Base-by-base conservation (phyloP, 108 stramenopile species). In the Cylindrotheca fusiformis region DNA sequence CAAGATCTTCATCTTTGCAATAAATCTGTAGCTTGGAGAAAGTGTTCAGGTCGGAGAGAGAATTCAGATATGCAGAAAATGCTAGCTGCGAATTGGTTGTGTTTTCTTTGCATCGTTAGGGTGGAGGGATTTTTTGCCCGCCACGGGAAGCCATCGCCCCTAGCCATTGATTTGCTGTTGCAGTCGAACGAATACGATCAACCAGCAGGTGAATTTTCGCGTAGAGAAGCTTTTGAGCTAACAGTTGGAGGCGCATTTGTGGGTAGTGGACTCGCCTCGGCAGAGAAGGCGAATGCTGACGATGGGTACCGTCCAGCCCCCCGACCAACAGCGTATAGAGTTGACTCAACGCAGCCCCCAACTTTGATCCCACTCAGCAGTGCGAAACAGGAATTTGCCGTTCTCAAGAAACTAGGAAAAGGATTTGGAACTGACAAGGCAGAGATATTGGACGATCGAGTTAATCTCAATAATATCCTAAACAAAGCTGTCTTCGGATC, bases 291-390 rank as follows among this genome's bases (percentile, higher is more conserved):
- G 3, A 4, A 4, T 21, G 57, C 63, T 24, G 69, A 71, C 18
- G 53, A 63, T 23, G 63, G 50, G 21, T 78, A 58, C 55, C 22
- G 22, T 31, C 82, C 80, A 27, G 84, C 78, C n/a, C 75, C 65
- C 23, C 84, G 89, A 17, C 72, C 84, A n/a, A 75, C 73, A 10
- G 82, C 86, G 25, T 93, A 89, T 72, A 82, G 80, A 18, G 84
- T 93, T 10, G 91, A 93, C 59, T 74, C 82, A 8, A 93, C 87
- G 50, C 82, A 85, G 44, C 91, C 91, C 10, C 91, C 91, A 19
- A 80, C 86, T 0, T 68, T 90, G 25, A 60, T 93, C 18, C 86
- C 88, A 24, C 60, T 86, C 48, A 55, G 65, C 5, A 76, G 68
- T 21, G 52, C 71, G 32, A 70, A 71, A 28, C 55, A 77, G 29